These are phyloP conservation scores for Macrocybe sp. DNA, from an alignment of 1,284 basidiomycete species.

Conservation along the genomic window DNA sequence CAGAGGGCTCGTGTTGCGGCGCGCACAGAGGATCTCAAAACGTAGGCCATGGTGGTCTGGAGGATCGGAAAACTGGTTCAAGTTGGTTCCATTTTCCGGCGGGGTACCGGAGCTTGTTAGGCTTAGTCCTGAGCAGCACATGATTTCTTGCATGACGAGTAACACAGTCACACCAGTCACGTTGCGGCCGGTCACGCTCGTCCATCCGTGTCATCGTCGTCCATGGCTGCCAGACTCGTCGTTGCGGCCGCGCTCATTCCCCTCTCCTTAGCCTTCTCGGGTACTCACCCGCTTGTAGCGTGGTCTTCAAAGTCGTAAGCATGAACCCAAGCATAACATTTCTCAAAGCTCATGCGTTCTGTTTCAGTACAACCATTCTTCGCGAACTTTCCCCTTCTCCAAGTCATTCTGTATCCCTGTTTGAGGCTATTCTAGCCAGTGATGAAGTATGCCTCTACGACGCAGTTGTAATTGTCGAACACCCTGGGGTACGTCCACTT, in stretches of 20 bases:
- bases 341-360: constrained; percentile 6
- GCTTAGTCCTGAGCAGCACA: too few species aligned
- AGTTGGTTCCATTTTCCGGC: too few species aligned
- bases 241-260: neutral
- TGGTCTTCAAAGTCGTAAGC: constrained; percentile 63
- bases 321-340: neutral
- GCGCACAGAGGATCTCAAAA: constrained; percentile 3
- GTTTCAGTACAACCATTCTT: constrained; percentile 41
- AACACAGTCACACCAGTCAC: too few species aligned
- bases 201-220: neutral
- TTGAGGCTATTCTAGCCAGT: constrained; percentile 40
- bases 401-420: constrained; percentile 28
- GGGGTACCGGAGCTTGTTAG: too few species aligned
- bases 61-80: too few species aligned
- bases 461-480: constrained; percentile 60
- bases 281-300: constrained; percentile 58
- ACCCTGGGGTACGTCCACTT: constrained; percentile 55
- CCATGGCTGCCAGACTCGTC: constrained; percentile 1
- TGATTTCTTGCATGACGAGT: too few species aligned
- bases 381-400: constrained; percentile 30
- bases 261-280: constrained; percentile 39
- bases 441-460: constrained; percentile 56
- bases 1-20: neutral
- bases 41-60: constrained; percentile 1
- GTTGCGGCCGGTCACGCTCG: too few species aligned